phyloP scores from a whole-genome alignment of 2,329 filamentous ascomycete genomes.

The Septoria linicola region DNA sequence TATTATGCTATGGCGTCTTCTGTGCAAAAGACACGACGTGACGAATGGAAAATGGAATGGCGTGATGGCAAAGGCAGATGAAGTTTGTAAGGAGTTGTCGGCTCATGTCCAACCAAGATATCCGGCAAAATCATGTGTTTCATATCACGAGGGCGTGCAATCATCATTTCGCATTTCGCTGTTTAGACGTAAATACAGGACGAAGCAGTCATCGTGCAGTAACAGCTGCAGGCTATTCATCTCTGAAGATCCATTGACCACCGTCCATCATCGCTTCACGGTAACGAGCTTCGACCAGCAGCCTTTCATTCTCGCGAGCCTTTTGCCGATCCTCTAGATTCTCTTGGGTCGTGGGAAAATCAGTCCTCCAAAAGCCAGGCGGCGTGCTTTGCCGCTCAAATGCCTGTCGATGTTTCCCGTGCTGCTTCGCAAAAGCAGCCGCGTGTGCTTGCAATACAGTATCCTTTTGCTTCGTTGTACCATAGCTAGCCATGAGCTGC shows the following conservation, averaged over 20 bases:
- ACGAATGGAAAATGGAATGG: neutral
- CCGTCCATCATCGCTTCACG: constrained; percentile 75
- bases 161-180: neutral
- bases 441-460: constrained; percentile 74
- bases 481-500: constrained; percentile 26
- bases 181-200: neutral
- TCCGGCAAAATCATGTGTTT: constrained; percentile 10
- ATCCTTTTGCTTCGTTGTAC: constrained; percentile 58
- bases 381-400: constrained; percentile 71
- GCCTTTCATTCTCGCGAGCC: constrained; percentile 62
- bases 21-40: neutral
- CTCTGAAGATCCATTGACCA: constrained; percentile 77
- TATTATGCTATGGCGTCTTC: neutral
- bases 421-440: constrained; percentile 68
- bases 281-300: constrained; percentile 69
- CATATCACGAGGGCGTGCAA: neutral
- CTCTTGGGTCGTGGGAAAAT: constrained; percentile 89
- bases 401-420: constrained; percentile 73
- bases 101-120: constrained; percentile 5
- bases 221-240: constrained; percentile 56
- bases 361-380: constrained; percentile 85
- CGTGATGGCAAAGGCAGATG: neutral
- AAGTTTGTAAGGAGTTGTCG: neutral
- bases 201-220: neutral
- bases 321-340: constrained; percentile 63